Base-by-base conservation (phyloP, 1,284 basidiomycete genomes). In the Bjerkandera adusta region DNA sequence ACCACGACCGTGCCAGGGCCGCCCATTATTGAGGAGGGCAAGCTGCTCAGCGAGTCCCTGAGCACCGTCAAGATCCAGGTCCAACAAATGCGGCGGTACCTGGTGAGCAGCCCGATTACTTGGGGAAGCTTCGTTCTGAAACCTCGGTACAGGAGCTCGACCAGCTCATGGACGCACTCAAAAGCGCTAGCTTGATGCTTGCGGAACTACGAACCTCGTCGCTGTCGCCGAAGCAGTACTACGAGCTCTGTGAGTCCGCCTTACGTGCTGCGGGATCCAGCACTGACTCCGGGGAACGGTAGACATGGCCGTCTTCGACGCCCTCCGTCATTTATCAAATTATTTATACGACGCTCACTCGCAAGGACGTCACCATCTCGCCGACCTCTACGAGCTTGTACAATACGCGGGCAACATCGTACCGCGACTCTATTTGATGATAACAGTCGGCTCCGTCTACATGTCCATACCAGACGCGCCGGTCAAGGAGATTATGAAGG, bases 261-360 rank as follows among this genome's bases (percentile, higher is more conserved):
- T 45, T 16, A 33, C 30, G 34, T 29, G 45, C 57, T 35, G 44
- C 24, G 34, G 22, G 33, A 16, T 30, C 16, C 35, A 37, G 29
- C 22, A 12, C 24, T 56, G 26, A 46, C 30, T 48, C 55, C 30
- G n/a, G n/a, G n/a, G n/a, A n/a, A 53, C 54, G 46, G 33, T 53
- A 93, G 92, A 97, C 71, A 97, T 97, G 91, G 89, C 92, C 52
- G 92, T 97, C 38, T 97, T 97, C 67, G 94, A 97, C 65, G 90
- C 91, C 38, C 76, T 97, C 39, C 79, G 94, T 58, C 85, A 96
- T 64, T 81, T 97, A 49, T 93, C 93, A 40, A 94, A 92, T 64
- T 95, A 96, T 68, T 82, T 97, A 51, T 92, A 91, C 60, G 95
- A 97, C 51, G 93, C 92, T 5, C 94, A 97, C 68, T 83, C 81